A percentile compares a stretch with the other conserved stretches of the same genome.
phyloP scores from a whole-genome alignment of 1,284 basidiomycete genomes.

The Naganishia liquefaciens region DNA sequence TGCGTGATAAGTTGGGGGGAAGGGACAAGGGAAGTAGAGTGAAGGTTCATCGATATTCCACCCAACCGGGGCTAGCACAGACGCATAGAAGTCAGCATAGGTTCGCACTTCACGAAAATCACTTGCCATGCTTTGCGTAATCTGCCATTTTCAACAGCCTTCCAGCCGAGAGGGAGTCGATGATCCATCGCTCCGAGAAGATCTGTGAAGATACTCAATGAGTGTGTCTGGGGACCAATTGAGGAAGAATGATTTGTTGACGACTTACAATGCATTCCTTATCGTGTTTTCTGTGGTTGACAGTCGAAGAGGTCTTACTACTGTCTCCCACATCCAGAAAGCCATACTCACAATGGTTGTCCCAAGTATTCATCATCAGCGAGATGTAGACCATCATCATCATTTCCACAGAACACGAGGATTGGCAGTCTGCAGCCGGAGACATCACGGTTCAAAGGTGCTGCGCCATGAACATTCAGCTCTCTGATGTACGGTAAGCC shows the following conservation, averaged over 20 bases:
- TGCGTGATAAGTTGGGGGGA: constrained; percentile 11
- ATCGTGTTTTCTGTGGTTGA: neutral
- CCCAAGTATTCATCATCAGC: constrained; percentile 9
- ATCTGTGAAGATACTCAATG: neutral
- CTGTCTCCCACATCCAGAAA: too few species aligned
- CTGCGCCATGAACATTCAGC: too few species aligned
- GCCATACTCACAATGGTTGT: constrained; percentile 6
- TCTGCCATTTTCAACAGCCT: constrained; percentile 11
- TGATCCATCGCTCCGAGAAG: constrained; percentile 13
- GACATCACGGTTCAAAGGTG: neutral
- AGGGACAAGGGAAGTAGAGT: constrained; percentile 11
- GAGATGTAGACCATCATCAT: constrained; percentile 4
- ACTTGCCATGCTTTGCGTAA: constrained; percentile 19
- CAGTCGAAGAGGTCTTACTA: neutral
- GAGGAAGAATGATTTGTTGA: neutral
- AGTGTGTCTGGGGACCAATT: too few species aligned
- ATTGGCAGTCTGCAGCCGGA: constrained; percentile 13
- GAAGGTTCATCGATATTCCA: constrained; percentile 8
- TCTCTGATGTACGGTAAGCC: constrained; percentile 2
- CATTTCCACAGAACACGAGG: constrained; percentile 7
- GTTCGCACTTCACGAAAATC: too few species aligned
- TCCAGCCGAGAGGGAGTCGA: neutral
- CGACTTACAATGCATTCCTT: constrained; percentile 13
- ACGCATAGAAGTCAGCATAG: too few species aligned
- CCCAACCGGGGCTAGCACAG: neutral